Base-by-base conservation (phyloP, 2,329 filamentous ascomycete genomes). In the Capronia epimyces region DNA sequence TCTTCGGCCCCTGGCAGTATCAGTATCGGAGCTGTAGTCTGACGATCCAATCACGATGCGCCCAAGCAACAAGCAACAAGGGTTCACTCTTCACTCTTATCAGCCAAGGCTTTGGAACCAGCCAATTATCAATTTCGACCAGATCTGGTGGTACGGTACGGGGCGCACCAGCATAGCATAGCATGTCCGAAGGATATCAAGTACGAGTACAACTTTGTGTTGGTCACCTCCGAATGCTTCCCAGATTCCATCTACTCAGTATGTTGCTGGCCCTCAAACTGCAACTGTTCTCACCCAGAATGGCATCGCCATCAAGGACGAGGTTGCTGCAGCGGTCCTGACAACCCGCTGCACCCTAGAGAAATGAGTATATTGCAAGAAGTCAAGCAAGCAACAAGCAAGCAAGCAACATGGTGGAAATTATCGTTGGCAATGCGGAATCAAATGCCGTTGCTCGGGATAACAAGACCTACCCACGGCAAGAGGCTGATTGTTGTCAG, bases 51-150 rank as follows among this genome's bases (percentile, higher is more conserved):
- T 60, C 82, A 74, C 62, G 63, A 70, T 0, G 65, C 64, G 1
- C 79, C 79, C 15, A 64, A 65, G 16, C 62, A 70, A 6, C 60
- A 69, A 3, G 79, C 80, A n/a, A n/a, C n/a, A n/a, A n/a, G n/a
- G n/a, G n/a, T n/a, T n/a, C n/a, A n/a, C n/a, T n/a, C 12, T 80
- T 80, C 58, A 61, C 64, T 1, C 81, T 83, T 49, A 65, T 74
- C 16, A 81, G 79, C 1, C 66, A 76, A 46, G 75, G 78, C 48
- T 88, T 84, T 64, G 84, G 84, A n/a, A n/a, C n/a, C n/a, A n/a
- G n/a, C n/a, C 40, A 72, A 82, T 65, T 86, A 85, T 66, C 75
- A 68, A 20, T 88, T 86, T 69, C 69, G 57, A 32, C 78, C 86
- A 3, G 66, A 81, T 51, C 73, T 75, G 41, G 81, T 80, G 10